These are phyloP conservation scores for Sarocladium kiliense DNA, from an alignment of 2,329 filamentous ascomycete genomes.

Conservation along the genomic window DNA sequence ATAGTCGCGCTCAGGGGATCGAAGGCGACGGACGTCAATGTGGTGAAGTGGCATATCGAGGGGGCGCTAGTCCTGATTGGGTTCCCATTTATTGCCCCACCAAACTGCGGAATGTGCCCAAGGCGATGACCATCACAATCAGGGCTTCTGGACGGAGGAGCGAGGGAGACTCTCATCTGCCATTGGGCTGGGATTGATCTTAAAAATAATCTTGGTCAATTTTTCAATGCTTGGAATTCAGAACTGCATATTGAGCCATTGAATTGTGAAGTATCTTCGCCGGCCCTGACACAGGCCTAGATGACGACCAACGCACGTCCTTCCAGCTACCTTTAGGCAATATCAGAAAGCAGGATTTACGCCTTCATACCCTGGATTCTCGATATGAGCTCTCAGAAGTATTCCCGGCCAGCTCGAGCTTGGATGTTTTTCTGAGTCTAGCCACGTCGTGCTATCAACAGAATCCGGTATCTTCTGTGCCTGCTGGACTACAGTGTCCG, in stretches of 20 bases:
- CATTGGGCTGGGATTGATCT: no score
- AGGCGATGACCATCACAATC: constrained; percentile 11
- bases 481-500: constrained; percentile 22
- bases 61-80: constrained; percentile 28
- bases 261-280: no score
- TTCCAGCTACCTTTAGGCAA: background rate
- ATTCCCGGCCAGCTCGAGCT: constrained; percentile 25
- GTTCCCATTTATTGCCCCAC: constrained; percentile 19
- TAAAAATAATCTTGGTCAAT: no score
- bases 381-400: constrained; percentile 22
- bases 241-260: no score
- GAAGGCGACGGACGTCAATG: constrained; percentile 23
- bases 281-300: no score
- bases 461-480: constrained; percentile 15
- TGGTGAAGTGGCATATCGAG: constrained; percentile 38
- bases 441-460: constrained; percentile 20
- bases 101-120: constrained; percentile 26
- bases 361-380: constrained; percentile 22
- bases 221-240: no score
- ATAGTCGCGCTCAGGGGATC: constrained; percentile 27
- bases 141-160: no score
- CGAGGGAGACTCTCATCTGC: no score
- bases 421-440: constrained; percentile 22
- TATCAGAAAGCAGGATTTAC: constrained; percentile 23
- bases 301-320: no score